Conservation (phyloP, 495 filamentous ascomycete genomes). For the Aspergillus funiculosus region DNA sequence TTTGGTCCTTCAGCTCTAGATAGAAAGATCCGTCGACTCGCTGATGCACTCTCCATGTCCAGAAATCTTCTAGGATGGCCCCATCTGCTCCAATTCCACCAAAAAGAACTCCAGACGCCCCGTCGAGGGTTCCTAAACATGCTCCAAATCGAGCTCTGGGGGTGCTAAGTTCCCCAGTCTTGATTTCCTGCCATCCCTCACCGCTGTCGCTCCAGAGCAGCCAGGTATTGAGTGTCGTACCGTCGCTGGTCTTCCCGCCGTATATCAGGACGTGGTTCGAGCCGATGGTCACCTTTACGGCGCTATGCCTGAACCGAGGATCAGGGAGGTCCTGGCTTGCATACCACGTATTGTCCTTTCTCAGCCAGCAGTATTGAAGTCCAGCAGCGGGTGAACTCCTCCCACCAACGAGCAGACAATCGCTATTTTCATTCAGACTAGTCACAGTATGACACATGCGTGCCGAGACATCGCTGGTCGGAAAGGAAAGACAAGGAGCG, state of each 20-base stretch:
- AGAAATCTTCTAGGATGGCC: constrained; percentile 50
- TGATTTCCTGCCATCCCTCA: constrained; percentile 46
- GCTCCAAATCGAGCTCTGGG: constrained; percentile 60
- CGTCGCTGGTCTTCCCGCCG: constrained; percentile 62
- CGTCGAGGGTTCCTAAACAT: constrained; percentile 35
- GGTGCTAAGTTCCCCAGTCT: constrained; percentile 27
- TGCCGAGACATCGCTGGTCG: constrained; percentile 39
- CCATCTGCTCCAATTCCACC: constrained; percentile 63
- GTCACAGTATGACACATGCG: constrained; percentile 79
- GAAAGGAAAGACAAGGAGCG: constrained; percentile 18
- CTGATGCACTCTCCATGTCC: constrained; percentile 47
- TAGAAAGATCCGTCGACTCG: constrained; percentile 21
- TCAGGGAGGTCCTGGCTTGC: constrained; percentile 55
- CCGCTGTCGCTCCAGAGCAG: constrained; percentile 53
- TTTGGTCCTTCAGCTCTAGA: constrained; percentile 25
- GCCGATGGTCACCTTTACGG: constrained; percentile 44
- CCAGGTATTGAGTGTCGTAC: constrained; percentile 53
- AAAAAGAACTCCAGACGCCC: constrained; percentile 50
- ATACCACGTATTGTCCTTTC: constrained; percentile 54
- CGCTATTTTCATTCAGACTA: constrained; percentile 36
- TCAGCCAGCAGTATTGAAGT: constrained; percentile 67
- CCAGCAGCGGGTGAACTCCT: constrained; percentile 64
- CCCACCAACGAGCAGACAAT: constrained; percentile 68
- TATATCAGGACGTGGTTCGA: constrained; percentile 51
- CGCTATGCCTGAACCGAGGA: constrained; percentile 68